Evolutionary conservation across 257 asterid species (phyloP).

Genomic region (Anisodus tanguticus): DNA sequence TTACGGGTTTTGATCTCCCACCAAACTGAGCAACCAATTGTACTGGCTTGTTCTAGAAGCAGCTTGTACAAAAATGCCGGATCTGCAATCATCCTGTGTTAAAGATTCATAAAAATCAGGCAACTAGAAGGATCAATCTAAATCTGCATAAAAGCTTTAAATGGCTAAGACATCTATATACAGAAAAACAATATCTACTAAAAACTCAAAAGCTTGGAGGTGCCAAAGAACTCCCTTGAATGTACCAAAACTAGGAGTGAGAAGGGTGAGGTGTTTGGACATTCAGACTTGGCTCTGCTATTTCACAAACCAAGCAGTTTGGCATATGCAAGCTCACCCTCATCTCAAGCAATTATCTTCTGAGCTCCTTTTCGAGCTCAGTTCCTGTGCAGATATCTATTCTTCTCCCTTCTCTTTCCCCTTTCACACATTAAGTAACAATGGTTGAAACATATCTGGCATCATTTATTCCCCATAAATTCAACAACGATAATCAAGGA

Average conservation of each 20-base stretch:
- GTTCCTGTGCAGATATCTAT: neutral
- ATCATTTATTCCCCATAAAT: neutral
- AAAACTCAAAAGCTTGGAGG: neutral
- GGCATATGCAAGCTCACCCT: neutral
- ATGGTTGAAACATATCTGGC: neutral
- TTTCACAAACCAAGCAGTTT: neutral
- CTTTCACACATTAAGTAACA: neutral
- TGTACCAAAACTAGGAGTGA: neutral
- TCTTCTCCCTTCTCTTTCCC: neutral
- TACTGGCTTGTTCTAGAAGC: conserved; percentile 84
- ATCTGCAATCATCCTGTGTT: conserved; percentile 92
- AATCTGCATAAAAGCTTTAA: neutral
- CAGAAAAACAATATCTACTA: neutral
- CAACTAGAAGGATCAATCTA: neutral
- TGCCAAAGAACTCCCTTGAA: neutral
- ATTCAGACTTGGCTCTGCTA: neutral
- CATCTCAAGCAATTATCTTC: neutral
- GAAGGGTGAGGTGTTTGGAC: neutral
- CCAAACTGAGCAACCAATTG: conserved; percentile 91
- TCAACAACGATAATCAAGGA: neutral
- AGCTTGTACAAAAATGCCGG: conserved; percentile 83
- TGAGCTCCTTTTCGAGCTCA: neutral
- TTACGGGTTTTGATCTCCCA: conserved; percentile 90
- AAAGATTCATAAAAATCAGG: conserved; percentile 28
- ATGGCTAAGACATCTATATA: neutral